Evolutionary conservation across 495 filamentous ascomycete species (phyloP), one percentile per base, ranked within the genome.

Genomic region (Penicillium bovifimosum): DNA sequence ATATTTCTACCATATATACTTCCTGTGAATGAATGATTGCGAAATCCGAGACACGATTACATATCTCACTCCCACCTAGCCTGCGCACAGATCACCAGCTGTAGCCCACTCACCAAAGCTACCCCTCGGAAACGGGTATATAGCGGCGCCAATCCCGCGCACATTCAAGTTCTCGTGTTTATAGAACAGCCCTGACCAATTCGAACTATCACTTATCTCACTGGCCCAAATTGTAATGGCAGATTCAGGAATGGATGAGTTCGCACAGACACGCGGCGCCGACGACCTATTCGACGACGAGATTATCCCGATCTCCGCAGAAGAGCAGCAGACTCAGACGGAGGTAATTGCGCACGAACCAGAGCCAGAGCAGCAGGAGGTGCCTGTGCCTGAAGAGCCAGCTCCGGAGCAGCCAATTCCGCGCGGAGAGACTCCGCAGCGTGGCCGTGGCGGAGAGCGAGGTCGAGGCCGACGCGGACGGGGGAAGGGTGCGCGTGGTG

Each of bases 211-310:
- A 31, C 2, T 46, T 11, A 9, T 39, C 10, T 28, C 9, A 9
- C 36, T 1, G 17, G 28, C 13, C 34, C 14, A 18, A 18, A 42
- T 13, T 6, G 35, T 26, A 18, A 68, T 67, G 62, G 59, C 63
- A 39, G 64, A 72, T 40, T 20, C 52, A 9, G 36, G 39, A 6
- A 64, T 72, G 51, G 72, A 76, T 53, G 69, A 72, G 50, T 87
- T 87, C 56, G 84, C 84, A 14, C 86, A 87, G 58, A 85, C 85
- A 0, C 75, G 84, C 27, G 76, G 75, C 9, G 78, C 76, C 13
- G 85, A 89, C 55, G 84, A 88, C 63, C 67, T 88, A 13, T 87
- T 87, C 59, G 81, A 85, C 55, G 85, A 88, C 59, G 86, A 87
- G 58, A 85, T 87, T 55, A 81, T 82, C 31, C 85, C 86, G 5